A percentile compares a stretch with the other conserved stretches of the same genome.
Conservation (phyloP, 139 green algal genomes). For the Zygnema circumcarinatum region DNA sequence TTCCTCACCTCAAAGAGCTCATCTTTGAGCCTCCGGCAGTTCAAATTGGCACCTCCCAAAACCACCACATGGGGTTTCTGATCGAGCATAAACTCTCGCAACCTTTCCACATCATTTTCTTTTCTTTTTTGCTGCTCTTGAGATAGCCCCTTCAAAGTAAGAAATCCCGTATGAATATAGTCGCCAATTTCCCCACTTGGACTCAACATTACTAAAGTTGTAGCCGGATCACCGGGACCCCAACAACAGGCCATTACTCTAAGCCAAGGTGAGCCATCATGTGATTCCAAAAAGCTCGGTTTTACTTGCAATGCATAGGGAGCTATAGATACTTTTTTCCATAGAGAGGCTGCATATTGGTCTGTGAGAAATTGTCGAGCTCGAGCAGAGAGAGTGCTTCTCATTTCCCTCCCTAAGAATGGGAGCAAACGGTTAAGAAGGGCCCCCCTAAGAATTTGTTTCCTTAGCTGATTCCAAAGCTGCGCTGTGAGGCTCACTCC, state of each 20-base stretch:
- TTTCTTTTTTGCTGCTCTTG: background rate
- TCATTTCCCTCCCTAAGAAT: constrained; percentile 67
- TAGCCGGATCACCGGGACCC: constrained; percentile 72
- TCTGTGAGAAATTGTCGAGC: constrained; percentile 27
- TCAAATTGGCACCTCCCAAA: constrained; percentile 70
- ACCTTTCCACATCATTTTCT: constrained; percentile 59
- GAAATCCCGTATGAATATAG: constrained; percentile 71
- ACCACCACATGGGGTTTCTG: constrained; percentile 80
- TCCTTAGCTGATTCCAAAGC: constrained; percentile 76
- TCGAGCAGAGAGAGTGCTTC: constrained; percentile 33
- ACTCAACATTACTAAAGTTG: constrained; percentile 79
- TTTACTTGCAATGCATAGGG: constrained; percentile 57
- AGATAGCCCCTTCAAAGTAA: constrained; percentile 59
- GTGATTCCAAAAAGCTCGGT: constrained; percentile 8
- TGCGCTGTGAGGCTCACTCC: constrained; percentile 37
- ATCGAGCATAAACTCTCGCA: constrained; percentile 77
- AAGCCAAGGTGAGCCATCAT: constrained; percentile 55
- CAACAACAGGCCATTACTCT: constrained; percentile 76
- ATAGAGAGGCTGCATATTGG: constrained; percentile 50
- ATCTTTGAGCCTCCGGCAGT: constrained; percentile 70
- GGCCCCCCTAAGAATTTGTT: constrained; percentile 67
- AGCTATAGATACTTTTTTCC: constrained; percentile 29
- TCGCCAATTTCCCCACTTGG: constrained; percentile 73
- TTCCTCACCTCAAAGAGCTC: constrained; percentile 46
- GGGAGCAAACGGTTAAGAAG: constrained; percentile 71